Base-by-base conservation (phyloP, 768 basidiomycete genomes). In the Suillus ampliporus region DNA sequence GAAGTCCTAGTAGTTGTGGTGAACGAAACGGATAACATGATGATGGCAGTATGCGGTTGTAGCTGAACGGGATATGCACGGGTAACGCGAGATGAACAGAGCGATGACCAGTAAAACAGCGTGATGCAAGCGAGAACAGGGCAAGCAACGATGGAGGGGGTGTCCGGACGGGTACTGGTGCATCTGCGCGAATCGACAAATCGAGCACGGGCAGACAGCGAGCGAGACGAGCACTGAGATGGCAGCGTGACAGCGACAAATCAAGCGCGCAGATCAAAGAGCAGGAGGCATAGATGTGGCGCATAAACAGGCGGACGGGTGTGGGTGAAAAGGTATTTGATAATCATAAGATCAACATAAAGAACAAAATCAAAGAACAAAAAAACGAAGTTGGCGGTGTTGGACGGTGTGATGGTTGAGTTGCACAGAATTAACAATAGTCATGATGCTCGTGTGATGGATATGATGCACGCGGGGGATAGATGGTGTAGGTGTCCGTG, bases 301-400 rank as follows among this genome's bases (percentile, higher is more conserved):
- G 57, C 54, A 43, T 58, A 31, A n/a, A 57, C 61, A 43, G 61
- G 23, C 26, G 54, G 17, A 43, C 28, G 14, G 35, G 19, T 51
- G 50, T 15, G 23, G 41, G 14, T 4, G n/a, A 19, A 61, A 61
- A 60, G 31, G 57, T 57, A 61, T 61, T 61, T 60, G 61, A 61
- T 61, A 61, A 61, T 60, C 61, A 61, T 61, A 61, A 58, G 28
- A 59, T 59, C 58, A 60, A 61, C 10, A 59, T 57, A 58, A 61
- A 60, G 28, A 34, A 61, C 60, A 61, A 53, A 61, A 51, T 40
- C n/a, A 37, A 61, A 31, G 60, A 37, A 31, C 31, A 58, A 59
- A 40, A 31, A 38, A 54, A 54, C 35, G 53, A 54, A 54, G 15
- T 54, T 54, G 53, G 53, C 21, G 21, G 23, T 31, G 48, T 21